Base-by-base conservation (phyloP, 768 basidiomycete species). In the Hirschioporus abietinus region DNA sequence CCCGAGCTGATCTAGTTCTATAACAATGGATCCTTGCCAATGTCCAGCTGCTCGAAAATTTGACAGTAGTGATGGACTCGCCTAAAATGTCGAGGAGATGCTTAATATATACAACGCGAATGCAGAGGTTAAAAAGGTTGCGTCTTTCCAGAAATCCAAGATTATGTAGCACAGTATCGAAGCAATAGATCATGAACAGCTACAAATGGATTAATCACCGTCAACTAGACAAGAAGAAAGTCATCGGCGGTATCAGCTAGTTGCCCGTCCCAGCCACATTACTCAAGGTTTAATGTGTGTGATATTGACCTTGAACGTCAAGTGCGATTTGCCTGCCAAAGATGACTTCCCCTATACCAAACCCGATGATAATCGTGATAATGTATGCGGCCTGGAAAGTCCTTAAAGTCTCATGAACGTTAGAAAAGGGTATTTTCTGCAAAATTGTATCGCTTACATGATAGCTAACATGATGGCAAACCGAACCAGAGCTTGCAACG, bases 371-470 rank as follows among this genome's bases (percentile, higher is more conserved):
- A 68, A 95, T 85, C 12, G 88, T 81, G 35, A 95, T 84, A 66
- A 95, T 81, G 72, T 86, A 96, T 27, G 85, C 88, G 5, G 83
- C 88, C 70, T 94, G 88, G 77, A 91, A 95, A 7, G 91, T 91
- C 95, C 93, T 96, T 72, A 65, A 68, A 60, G 30, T 30, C 30
- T 36, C 20, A 52, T 5, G 42, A 52, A 15, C 20, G 42, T 52
- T 52, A 52, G 42, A 42, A 69, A 66, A 76, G 67, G n/a, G n/a
- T n/a, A 30, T 68, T 59, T 66, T 42, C 52, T 64, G 52, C 1
- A 62, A 63, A 58, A n/a, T 10, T 35, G 61, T 35, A 24, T 34
- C 17, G 75, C 88, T 76, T 76, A 93, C 92, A 94, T 93, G 72
- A 92, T 82, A 8, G 84, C 86, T 73, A 94, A 75, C 94, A 96